Percentiles rank a stretch among this genome's conserved stretches.
phyloP scores from a whole-genome alignment of 257 asterid species.

The Solanum pennellii region DNA sequence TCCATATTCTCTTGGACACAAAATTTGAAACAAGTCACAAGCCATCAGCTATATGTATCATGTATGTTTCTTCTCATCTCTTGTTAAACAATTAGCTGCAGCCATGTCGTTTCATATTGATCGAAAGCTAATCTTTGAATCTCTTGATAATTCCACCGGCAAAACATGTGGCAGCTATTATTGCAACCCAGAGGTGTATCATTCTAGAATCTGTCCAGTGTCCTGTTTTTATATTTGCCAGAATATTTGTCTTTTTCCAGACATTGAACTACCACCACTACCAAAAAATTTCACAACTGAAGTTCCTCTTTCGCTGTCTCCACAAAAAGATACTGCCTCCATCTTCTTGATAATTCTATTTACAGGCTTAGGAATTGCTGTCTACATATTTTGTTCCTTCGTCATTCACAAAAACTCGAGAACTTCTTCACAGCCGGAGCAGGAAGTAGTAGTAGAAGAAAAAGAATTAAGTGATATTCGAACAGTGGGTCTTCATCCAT shows the following conservation, averaged over 20 bases:
- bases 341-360: conserved; percentile 20
- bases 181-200: conserved; percentile 1
- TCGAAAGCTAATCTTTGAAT: conserved; percentile 17
- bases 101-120: conserved; percentile 26
- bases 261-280: background rate
- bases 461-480: conserved; percentile 25
- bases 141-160: background rate
- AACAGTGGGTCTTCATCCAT: conserved; percentile 52
- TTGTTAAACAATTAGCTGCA: background rate
- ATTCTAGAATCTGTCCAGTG: conserved; percentile 6
- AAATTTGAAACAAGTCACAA: background rate
- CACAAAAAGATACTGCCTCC: conserved; percentile 5
- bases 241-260: background rate
- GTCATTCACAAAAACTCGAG: conserved; percentile 20
- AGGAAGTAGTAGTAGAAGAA: background rate
- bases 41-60: background rate
- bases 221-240: conserved; percentile 10
- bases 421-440: background rate
- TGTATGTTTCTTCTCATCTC: background rate
- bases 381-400: conserved; percentile 27
- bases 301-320: background rate
- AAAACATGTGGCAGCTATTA: background rate
- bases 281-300: background rate
- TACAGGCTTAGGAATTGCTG: conserved; percentile 18
- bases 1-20: background rate